These are phyloP conservation scores for Fusarium begoniae DNA, from an alignment of 2,329 filamentous ascomycete species.

Conservation along the genomic window DNA sequence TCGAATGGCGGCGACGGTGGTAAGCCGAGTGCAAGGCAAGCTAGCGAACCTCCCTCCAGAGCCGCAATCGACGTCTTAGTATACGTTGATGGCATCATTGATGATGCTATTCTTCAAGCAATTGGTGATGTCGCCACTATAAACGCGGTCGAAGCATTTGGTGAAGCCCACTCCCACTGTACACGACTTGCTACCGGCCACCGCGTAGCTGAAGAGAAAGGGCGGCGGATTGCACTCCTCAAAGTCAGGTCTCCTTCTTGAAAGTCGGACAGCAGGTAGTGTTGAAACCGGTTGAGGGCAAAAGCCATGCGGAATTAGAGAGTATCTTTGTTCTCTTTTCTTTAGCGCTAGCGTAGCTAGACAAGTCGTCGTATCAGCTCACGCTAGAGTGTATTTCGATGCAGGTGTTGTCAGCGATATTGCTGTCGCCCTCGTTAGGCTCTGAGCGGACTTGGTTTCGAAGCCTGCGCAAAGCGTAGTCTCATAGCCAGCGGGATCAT, in stretches of 20 bases:
- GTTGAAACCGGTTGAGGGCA: not conserved
- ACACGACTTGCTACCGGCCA: not conserved
- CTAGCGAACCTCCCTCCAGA: not conserved
- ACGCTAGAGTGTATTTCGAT: not conserved
- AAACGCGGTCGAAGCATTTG: not conserved
- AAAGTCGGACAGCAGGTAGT: not conserved
- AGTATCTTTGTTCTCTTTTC: not conserved
- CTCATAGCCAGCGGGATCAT: not conserved
- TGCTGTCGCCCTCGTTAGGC: not conserved
- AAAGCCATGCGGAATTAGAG: not conserved
- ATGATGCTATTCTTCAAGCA: not conserved
- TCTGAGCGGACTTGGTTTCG: not conserved
- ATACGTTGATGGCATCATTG: fast-evolving
- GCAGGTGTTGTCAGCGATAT: not conserved
- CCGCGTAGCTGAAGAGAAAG: not conserved
- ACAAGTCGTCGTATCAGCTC: not conserved
- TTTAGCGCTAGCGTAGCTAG: fast-evolving
- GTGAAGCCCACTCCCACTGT: not conserved
- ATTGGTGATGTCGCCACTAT: fast-evolving
- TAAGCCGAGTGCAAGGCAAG: not conserved
- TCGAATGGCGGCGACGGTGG: not conserved
- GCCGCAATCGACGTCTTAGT: fast-evolving
- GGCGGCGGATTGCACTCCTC: not conserved
- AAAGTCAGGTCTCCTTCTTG: too few species aligned
- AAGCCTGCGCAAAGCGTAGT: not conserved